phyloP scores from a whole-genome alignment of 768 basidiomycete genomes.

The Auricularia auricula-judae region DNA sequence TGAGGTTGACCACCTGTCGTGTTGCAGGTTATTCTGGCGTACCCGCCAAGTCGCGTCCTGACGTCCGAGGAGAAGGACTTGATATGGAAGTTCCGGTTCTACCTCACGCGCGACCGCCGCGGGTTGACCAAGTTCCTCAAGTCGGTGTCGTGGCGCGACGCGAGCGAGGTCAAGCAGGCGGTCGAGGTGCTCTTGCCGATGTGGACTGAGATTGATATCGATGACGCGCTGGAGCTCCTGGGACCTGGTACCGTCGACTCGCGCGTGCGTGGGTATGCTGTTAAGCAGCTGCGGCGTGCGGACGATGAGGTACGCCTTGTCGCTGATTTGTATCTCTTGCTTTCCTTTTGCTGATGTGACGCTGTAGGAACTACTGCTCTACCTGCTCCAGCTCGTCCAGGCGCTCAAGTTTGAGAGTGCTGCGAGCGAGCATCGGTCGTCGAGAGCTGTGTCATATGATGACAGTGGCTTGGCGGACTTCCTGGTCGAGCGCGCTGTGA shows the following conservation, averaged over 20 bases:
- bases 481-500: slow-evolving; percentile 72
- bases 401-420: slow-evolving; percentile 92
- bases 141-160: slow-evolving; percentile 95
- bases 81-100: slow-evolving; percentile 99
- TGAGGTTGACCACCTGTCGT: not conserved
- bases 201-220: slow-evolving; percentile 96
- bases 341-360: too few relatives aligned
- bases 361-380: slow-evolving; percentile 61
- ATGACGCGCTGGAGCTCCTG: slow-evolving; percentile 89
- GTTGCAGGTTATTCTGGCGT: slow-evolving; percentile 71
- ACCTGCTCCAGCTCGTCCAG: slow-evolving; percentile 92
- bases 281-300: slow-evolving; percentile 78
- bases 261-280: slow-evolving; percentile 87
- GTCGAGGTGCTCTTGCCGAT: slow-evolving; percentile 90
- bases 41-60: slow-evolving; percentile 79
- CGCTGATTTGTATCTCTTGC: too few relatives aligned
- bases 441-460: slow-evolving; percentile 64
- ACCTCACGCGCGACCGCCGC: slow-evolving; percentile 81
- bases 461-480: slow-evolving; percentile 93
- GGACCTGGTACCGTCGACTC: slow-evolving; percentile 88
- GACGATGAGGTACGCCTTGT: slow-evolving; percentile 63
- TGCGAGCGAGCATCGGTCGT: slow-evolving; percentile 55
- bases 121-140: slow-evolving; percentile 96
- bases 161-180: slow-evolving; percentile 93
- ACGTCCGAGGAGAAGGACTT: slow-evolving; percentile 90